Conservation (phyloP, 2,329 filamentous ascomycete genomes). For the Talaromyces marneffei region DNA sequence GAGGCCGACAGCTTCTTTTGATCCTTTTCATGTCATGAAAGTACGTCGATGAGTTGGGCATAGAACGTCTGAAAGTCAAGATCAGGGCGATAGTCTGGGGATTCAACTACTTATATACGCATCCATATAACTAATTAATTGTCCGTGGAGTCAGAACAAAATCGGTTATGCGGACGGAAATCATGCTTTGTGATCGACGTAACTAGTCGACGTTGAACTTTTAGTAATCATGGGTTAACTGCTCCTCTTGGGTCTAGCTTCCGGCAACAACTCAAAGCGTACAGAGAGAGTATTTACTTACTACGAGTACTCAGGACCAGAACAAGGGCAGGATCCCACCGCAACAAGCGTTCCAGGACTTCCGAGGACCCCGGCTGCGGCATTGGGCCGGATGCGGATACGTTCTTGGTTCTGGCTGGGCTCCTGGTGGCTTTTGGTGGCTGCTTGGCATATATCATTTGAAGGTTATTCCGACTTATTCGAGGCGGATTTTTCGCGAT, state of each 20-base stretch:
- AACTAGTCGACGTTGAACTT: not conserved
- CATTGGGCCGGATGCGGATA: conserved; percentile 1
- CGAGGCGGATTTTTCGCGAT: not conserved
- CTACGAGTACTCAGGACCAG: not conserved
- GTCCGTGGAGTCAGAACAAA: not conserved
- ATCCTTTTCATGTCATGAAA: not conserved
- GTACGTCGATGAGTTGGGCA: not conserved
- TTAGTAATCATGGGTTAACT: conserved; percentile 4
- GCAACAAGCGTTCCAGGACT: not conserved
- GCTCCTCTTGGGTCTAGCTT: not conserved
- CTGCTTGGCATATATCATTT: not conserved
- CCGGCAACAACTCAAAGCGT: not conserved
- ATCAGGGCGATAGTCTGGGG: not conserved
- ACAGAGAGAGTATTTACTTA: not conserved
- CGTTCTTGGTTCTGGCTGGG: not conserved
- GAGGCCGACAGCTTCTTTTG: not conserved
- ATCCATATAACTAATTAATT: not conserved
- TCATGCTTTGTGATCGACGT: conserved; percentile 3
- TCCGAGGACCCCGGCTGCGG: conserved; percentile 1
- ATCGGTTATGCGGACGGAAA: not conserved
- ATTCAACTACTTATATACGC: not conserved
- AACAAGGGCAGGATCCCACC: too few species aligned
- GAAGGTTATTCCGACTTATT: not conserved
- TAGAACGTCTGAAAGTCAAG: not conserved
- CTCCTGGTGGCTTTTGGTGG: not conserved